Conservation (phyloP, 2,329 filamentous ascomycete species). For the Xylaria sp. region DNA sequence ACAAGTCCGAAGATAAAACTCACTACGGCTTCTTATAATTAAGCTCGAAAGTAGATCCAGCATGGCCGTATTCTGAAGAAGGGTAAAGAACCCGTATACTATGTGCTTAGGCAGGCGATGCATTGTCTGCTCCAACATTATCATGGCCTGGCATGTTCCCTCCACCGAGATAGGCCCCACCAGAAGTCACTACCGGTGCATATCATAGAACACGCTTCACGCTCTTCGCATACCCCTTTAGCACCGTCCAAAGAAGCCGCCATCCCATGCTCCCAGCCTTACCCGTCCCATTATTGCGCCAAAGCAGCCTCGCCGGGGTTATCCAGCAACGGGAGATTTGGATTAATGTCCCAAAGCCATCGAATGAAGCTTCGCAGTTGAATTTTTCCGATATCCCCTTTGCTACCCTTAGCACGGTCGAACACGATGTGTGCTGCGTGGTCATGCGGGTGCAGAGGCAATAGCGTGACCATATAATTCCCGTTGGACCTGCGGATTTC, state of each 20-base stretch:
- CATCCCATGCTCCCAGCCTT: background rate
- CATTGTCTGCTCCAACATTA: too few species aligned
- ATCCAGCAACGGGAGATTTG: conserved; percentile 32
- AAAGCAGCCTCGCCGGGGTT: background rate
- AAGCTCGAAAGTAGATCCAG: too few species aligned
- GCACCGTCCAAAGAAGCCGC: background rate
- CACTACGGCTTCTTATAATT: too few species aligned
- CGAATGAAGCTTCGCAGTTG: conserved; percentile 42
- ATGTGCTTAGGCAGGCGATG: too few species aligned
- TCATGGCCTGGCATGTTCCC: too few species aligned
- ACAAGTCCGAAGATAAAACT: too few species aligned
- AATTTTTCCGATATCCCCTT: conserved; percentile 38
- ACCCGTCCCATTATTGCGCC: background rate
- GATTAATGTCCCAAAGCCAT: conserved; percentile 42
- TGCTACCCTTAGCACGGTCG: conserved; percentile 39
- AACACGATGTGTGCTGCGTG: conserved; percentile 39
- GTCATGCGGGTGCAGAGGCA: conserved; percentile 16
- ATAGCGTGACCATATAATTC: conserved; percentile 34
- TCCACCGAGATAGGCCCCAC: too few species aligned
- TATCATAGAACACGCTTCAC: background rate
- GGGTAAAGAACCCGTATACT: background rate
- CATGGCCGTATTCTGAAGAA: background rate
- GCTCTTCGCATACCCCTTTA: background rate
- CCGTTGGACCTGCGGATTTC: conserved; percentile 33
- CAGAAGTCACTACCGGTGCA: background rate